Percentiles rank a stretch among this genome's conserved stretches.
These are phyloP conservation scores for Ceratocystis ficicola DNA, from an alignment of 2,329 filamentous ascomycete genomes.

Conservation along the genomic window DNA sequence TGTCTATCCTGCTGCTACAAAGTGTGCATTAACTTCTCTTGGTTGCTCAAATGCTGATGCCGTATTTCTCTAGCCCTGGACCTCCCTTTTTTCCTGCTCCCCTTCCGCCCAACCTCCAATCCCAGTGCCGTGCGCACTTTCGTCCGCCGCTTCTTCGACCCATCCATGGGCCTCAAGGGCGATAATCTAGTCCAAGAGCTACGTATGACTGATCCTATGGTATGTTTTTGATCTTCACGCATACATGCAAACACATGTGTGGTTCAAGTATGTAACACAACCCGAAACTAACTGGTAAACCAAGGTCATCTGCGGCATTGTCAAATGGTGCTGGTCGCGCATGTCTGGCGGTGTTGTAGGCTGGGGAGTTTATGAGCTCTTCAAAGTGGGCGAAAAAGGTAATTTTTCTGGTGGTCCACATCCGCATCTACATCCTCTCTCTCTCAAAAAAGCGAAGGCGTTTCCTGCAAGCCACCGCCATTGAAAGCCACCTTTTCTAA, in stretches of 20 bases:
- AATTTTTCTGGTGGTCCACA: constrained; percentile 27
- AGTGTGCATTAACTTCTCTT: not conserved
- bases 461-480: not conserved
- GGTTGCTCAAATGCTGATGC: not conserved
- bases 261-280: not conserved
- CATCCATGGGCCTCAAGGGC: constrained; percentile 51
- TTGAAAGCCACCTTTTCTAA: not conserved
- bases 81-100: constrained; percentile 81
- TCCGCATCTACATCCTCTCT: not conserved
- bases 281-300: not conserved
- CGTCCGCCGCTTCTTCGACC: constrained; percentile 81
- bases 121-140: constrained; percentile 86
- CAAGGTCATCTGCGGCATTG: constrained; percentile 80
- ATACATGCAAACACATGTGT: not conserved
- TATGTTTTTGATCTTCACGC: constrained; percentile 31
- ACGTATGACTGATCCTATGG: constrained; percentile 86
- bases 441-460: not conserved
- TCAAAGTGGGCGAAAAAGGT: constrained; percentile 90
- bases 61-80: constrained; percentile 56
- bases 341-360: constrained; percentile 82
- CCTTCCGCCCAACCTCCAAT: constrained; percentile 87
- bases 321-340: constrained; percentile 98
- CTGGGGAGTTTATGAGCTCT: constrained; percentile 94
- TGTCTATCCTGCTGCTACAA: constrained; percentile 27
- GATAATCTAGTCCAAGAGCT: constrained; percentile 70